phyloP scores from a whole-genome alignment of 2,329 filamentous ascomycete genomes.

The Calcarisporium arbuscula region DNA sequence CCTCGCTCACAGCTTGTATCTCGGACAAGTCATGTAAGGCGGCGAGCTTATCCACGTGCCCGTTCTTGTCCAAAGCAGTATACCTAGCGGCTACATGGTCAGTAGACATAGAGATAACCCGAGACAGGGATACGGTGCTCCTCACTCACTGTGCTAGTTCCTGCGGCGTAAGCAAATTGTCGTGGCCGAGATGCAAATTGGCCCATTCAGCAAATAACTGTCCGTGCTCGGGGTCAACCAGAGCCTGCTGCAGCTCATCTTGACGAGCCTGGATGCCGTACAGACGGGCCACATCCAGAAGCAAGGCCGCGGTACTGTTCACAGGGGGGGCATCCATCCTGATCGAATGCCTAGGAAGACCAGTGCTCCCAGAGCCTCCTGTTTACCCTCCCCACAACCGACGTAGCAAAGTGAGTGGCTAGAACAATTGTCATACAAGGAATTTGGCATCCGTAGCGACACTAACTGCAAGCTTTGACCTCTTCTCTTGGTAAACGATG shows the following conservation, averaged over 20 bases:
- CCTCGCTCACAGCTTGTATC: constrained; percentile 48
- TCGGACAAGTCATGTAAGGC: constrained; percentile 38
- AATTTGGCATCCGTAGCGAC: no score
- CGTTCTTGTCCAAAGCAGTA: constrained; percentile 39
- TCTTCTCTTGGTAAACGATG: no score
- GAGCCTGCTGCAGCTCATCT: constrained; percentile 30
- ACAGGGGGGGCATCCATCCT: constrained; percentile 20
- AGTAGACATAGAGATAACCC: constrained; percentile 4
- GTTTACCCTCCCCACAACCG: no score
- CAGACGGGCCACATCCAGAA: constrained; percentile 24
- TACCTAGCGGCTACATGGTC: constrained; percentile 33
- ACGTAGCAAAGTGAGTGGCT: no score
- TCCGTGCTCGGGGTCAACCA: constrained; percentile 28
- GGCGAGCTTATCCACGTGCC: constrained; percentile 40
- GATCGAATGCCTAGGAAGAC: no score
- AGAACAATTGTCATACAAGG: no score
- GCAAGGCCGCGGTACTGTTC: constrained; percentile 24
- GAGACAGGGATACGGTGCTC: constrained; percentile 8
- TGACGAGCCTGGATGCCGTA: constrained; percentile 24
- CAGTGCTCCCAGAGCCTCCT: no score
- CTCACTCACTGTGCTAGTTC: constrained; percentile 45
- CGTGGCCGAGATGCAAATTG: constrained; percentile 37
- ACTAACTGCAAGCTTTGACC: no score
- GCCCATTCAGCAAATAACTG: constrained; percentile 41
- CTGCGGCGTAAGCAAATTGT: constrained; percentile 48